Conservation (phyloP, 2,329 filamentous ascomycete genomes). For the Drechslera avenae region DNA sequence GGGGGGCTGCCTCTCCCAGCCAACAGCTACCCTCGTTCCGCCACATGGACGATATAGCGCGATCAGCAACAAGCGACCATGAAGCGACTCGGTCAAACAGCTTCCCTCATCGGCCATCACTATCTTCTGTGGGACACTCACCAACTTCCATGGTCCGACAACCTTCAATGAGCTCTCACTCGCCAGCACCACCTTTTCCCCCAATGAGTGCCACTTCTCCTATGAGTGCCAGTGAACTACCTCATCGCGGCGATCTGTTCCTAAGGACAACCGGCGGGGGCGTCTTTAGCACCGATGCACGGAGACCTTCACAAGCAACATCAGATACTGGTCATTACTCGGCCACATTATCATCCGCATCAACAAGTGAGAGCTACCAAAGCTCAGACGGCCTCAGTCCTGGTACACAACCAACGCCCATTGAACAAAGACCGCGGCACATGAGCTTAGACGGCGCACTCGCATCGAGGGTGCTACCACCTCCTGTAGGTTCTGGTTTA, state of each 20-base stretch:
- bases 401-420: slow-evolving; percentile 34
- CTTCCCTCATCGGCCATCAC: slow-evolving; percentile 42
- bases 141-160: slow-evolving; percentile 42
- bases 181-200: slow-evolving; percentile 40
- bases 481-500: slow-evolving; percentile 38
- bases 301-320: slow-evolving; percentile 45
- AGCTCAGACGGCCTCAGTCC: slow-evolving; percentile 45
- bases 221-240: slow-evolving; percentile 36
- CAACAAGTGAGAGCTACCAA: slow-evolving; percentile 44
- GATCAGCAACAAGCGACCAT: slow-evolving; percentile 40
- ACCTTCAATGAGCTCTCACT: slow-evolving; percentile 42
- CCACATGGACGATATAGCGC: slow-evolving; percentile 43
- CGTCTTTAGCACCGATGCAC: slow-evolving; percentile 34
- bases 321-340: slow-evolving; percentile 43
- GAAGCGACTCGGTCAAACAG: slow-evolving; percentile 34
- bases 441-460: slow-evolving; percentile 41
- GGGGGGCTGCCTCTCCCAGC: slow-evolving; percentile 35
- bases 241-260: slow-evolving; percentile 38
- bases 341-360: slow-evolving; percentile 38
- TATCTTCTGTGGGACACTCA: slow-evolving; percentile 44
- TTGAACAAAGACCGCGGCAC: slow-evolving; percentile 34
- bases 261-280: slow-evolving; percentile 37
- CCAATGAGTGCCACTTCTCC: slow-evolving; percentile 42
- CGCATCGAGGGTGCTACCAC: slow-evolving; percentile 38
- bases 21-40: slow-evolving; percentile 43